Base-by-base conservation (phyloP, 768 basidiomycete species). In the Serpula lacrymans region DNA sequence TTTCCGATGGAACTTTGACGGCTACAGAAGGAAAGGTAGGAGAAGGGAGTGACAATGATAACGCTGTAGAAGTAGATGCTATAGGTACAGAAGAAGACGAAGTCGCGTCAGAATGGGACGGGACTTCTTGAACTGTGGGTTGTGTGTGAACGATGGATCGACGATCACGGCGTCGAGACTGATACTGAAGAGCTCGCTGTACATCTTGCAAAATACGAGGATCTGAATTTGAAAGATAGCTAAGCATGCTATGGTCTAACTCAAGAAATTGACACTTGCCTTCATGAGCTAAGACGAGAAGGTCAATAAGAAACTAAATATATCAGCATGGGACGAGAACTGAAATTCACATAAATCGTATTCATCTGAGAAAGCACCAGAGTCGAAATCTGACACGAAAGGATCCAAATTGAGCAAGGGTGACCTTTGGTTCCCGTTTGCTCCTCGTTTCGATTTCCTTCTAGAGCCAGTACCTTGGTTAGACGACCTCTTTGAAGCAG, bases 131-230 rank as follows among this genome's bases (percentile, higher is more conserved):
- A 22, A 54, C 35, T 23, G 31, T 31, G 20, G 49, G 34, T 39
- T 49, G 48, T 10, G 41, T 26, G 25, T 50, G 55, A 50, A 21
- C 29, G 23, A 61, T 51, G 7, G 55, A 60, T 30, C 50, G 55
- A 29, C 85, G 78, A 37, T 84, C 84, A 51, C 88, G 86, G 20
- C 85, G 77, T 34, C 82, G 73, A 20, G 84, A 82, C 59, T 88
- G 88, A 37, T 86, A 63, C 42, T 76, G 78, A 22, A 90, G 55
- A 5, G 84, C 87, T 39, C 79, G 77, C 49, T 88, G 84, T 5
- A 90, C 84, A 47, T 89, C 88, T 57, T 84, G 85, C 39, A 89
- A 58, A 46, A 90, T 82, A 49, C 72, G 73, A n/a, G 87, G 84
- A 64, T 90, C 87, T 90, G 53, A 22, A 31, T 36, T 23, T 16